These are phyloP conservation scores for Pseudocercospora macadamiae DNA, from an alignment of 2,329 filamentous ascomycete species.

Conservation along the genomic window DNA sequence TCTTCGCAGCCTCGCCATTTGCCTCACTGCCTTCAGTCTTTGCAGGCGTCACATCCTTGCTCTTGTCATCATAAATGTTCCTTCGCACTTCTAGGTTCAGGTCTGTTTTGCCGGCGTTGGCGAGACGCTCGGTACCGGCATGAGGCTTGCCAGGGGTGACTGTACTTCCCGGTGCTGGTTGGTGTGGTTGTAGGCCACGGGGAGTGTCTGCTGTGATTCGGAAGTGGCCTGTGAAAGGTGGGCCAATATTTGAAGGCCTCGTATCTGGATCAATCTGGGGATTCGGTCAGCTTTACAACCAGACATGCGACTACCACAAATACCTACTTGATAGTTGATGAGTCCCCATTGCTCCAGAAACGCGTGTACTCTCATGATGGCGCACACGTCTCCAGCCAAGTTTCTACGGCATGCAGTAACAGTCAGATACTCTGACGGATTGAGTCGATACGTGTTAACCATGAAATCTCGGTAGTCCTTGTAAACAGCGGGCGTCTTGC, in stretches of 20 bases:
- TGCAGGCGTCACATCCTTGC: conserved; percentile 76
- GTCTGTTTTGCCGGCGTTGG: conserved; percentile 73
- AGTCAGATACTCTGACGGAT: conserved; percentile 93
- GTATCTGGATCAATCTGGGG: conserved; percentile 90
- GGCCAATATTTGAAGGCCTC: conserved; percentile 90
- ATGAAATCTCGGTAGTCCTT: conserved; percentile 99
- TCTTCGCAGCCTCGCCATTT: conserved; percentile 74
- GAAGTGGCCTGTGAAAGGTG: conserved; percentile 97
- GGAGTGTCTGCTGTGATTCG: conserved; percentile 94
- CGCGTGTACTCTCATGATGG: conserved; percentile 97
- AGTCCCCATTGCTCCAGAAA: conserved; percentile 98
- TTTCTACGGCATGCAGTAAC: conserved; percentile 96
- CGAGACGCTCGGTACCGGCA: conserved; percentile 71
- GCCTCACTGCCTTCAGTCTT: conserved; percentile 44
- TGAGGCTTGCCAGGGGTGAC: conserved; percentile 63
- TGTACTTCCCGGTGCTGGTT: conserved; percentile 77
- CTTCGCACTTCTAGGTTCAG: conserved; percentile 90
- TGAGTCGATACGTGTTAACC: conserved; percentile 98
- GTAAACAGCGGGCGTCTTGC: conserved; percentile 96
- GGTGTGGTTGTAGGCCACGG: conserved; percentile 90
- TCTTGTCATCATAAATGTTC: conserved; percentile 92
- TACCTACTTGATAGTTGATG: conserved; percentile 90
- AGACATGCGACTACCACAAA: not conserved
- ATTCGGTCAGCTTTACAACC: conserved; percentile 1
- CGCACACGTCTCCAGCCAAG: conserved; percentile 94